These are phyloP conservation scores for Calonectria pseudoreteaudii DNA, from an alignment of 2,329 filamentous ascomycete species.

Conservation along the genomic window DNA sequence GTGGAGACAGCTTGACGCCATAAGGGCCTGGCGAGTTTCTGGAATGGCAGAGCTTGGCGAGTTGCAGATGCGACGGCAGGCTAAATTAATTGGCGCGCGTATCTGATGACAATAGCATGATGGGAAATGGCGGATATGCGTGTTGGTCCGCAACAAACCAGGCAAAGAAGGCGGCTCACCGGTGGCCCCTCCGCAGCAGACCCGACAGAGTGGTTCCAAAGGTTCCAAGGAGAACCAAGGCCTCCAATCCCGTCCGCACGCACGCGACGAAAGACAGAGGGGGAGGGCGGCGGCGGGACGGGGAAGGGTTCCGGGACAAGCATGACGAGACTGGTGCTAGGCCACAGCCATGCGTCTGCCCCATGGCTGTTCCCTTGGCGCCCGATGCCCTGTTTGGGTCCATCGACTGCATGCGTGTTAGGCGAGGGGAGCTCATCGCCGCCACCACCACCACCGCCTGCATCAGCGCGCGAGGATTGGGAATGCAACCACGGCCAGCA, in stretches of 20 bases:
- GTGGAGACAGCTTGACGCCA: conserved; percentile 1
- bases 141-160: background rate
- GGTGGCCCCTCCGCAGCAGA: conserved; percentile 9
- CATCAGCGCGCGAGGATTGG: background rate
- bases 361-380: background rate
- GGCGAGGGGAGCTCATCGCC: conserved; percentile 2
- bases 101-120: background rate
- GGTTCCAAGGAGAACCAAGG: conserved; percentile 37
- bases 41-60: conserved; percentile 10
- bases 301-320: conserved; percentile 8
- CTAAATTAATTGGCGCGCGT: conserved; percentile 13
- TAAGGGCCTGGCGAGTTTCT: conserved; percentile 6
- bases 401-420: background rate
- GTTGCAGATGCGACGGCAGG: background rate
- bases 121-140: background rate
- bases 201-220: conserved; percentile 42
- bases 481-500: background rate
- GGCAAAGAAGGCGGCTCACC: background rate
- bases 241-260: conserved; percentile 39
- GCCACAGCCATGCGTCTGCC: background rate
- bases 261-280: background rate
- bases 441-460: background rate
- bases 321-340: background rate
- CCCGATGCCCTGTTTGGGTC: conserved; percentile 7
- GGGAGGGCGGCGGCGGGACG: conserved; percentile 5